A percentile compares a stretch with the other conserved stretches of the same genome.
Evolutionary conservation across 768 basidiomycete species (phyloP).

Genomic region (Lactifluus piperatus): DNA sequence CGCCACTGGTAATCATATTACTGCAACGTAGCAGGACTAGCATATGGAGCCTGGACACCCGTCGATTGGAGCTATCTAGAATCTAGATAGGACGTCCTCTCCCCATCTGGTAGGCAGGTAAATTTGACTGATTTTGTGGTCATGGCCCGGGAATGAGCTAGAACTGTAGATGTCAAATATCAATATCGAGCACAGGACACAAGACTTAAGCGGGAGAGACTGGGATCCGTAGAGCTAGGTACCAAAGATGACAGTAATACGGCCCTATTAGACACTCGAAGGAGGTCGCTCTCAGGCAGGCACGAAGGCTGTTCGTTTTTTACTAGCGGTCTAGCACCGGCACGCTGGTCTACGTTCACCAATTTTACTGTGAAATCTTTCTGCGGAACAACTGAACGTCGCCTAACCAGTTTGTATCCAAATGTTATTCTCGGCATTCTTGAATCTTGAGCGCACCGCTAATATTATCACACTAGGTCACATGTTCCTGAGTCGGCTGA

Average conservation of each 20-base stretch:
- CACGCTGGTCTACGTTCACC: neutral
- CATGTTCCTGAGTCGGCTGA: constrained; percentile 16
- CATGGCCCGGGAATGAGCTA: neutral
- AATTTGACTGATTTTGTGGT: neutral
- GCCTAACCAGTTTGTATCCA: constrained; percentile 3
- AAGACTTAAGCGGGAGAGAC: neutral
- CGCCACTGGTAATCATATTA: no score
- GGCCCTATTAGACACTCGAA: neutral
- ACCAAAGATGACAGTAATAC: neutral
- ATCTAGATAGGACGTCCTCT: neutral
- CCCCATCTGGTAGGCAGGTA: neutral
- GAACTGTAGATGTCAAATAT: neutral
- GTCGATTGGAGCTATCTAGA: neutral
- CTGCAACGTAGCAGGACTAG: neutral
- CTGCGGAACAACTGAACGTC: constrained; percentile 12
- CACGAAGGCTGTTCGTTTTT: neutral
- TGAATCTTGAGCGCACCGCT: neutral
- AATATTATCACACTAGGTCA: constrained; percentile 20
- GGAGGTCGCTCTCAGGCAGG: constrained; percentile 1
- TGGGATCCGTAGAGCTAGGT: neutral
- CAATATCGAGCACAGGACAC: neutral
- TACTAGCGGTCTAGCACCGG: no score
- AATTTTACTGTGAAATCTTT: constrained; percentile 9
- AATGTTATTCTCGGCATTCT: neutral
- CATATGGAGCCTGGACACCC: neutral